Percentiles rank a stretch among this genome's conserved stretches.
These are phyloP conservation scores for Lasiodiplodia gonubiensis DNA, from an alignment of 2,329 filamentous ascomycete species.

Conservation along the genomic window DNA sequence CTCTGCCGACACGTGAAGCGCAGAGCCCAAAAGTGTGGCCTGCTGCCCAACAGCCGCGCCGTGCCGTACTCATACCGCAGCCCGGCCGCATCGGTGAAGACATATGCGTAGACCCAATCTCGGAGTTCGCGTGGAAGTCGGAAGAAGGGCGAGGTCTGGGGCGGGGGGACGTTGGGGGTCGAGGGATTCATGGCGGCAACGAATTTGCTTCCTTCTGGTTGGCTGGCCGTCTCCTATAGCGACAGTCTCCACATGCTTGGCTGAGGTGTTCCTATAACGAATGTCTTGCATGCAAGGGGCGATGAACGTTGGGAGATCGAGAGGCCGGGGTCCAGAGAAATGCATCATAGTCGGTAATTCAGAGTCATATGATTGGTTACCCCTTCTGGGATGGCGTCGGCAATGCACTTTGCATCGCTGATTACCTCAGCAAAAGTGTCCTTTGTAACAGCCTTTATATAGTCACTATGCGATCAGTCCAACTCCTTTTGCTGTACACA, in stretches of 20 bases:
- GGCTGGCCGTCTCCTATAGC: not conserved
- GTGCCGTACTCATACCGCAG: conserved; percentile 26
- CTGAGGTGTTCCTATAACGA: not conserved
- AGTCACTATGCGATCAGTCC: not conserved
- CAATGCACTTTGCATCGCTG: not conserved
- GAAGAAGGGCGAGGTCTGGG: conserved; percentile 21
- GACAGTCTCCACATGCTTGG: not conserved
- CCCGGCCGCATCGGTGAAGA: conserved; percentile 19
- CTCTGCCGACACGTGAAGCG: conserved; percentile 17
- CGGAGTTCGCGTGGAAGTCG: conserved; percentile 27
- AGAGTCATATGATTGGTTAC: conserved; percentile 10
- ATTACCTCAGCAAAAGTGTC: not conserved
- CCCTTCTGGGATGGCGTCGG: conserved; percentile 5
- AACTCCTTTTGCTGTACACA: not conserved
- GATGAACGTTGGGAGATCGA: not conserved
- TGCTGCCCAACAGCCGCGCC: not conserved
- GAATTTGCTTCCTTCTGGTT: not conserved
- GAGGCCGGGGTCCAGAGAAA: not conserved
- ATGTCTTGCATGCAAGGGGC: not conserved
- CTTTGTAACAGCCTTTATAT: not conserved
- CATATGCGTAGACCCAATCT: conserved; percentile 15
- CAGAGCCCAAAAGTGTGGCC: conserved; percentile 19
- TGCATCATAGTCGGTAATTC: not conserved
- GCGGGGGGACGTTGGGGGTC: not conserved
- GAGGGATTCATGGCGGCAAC: conserved; percentile 10